Conservation (phyloP, 2,329 filamentous ascomycete genomes). For the Microcyclosporella mali region DNA sequence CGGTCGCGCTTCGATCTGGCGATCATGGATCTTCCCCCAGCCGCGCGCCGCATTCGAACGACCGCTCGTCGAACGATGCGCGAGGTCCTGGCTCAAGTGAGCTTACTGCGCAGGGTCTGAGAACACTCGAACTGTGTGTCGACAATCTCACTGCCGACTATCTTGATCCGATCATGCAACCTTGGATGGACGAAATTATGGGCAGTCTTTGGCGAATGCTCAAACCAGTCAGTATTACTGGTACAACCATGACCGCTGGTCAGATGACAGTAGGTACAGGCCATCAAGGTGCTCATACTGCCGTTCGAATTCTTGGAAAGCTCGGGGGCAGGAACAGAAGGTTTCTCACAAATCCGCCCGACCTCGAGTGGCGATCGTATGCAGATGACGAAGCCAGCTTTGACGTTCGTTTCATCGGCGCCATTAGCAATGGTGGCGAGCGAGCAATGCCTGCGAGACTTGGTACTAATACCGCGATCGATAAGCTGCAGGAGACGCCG, state of each 20-base stretch:
- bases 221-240: conserved; percentile 81
- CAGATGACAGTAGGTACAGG: conserved; percentile 21
- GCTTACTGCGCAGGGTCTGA: conserved; percentile 84
- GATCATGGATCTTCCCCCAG: conserved; percentile 39
- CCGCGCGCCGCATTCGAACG: conserved; percentile 16
- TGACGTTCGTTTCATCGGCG: conserved; percentile 81
- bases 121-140: conserved; percentile 92
- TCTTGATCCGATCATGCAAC: conserved; percentile 96
- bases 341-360: conserved; percentile 83
- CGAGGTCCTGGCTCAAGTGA: conserved; percentile 44
- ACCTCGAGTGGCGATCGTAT: conserved; percentile 75
- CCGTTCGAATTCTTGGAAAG: conserved; percentile 94
- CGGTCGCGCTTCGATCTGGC: conserved; percentile 87
- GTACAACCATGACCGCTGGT: conserved; percentile 13
- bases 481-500: conserved; percentile 75
- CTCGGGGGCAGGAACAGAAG: conserved; percentile 91
- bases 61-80: conserved; percentile 18
- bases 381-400: conserved; percentile 84
- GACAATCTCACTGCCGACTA: conserved; percentile 98
- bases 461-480: conserved; percentile 81
- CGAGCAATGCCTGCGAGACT: conserved; percentile 80
- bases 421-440: conserved; percentile 62
- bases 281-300: conserved; percentile 96
- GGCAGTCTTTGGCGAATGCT: conserved; percentile 94
- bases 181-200: conserved; percentile 98